These are phyloP conservation scores for Phaeosphaeria sp. DNA, from an alignment of 2,329 filamentous ascomycete species.

Conservation along the genomic window DNA sequence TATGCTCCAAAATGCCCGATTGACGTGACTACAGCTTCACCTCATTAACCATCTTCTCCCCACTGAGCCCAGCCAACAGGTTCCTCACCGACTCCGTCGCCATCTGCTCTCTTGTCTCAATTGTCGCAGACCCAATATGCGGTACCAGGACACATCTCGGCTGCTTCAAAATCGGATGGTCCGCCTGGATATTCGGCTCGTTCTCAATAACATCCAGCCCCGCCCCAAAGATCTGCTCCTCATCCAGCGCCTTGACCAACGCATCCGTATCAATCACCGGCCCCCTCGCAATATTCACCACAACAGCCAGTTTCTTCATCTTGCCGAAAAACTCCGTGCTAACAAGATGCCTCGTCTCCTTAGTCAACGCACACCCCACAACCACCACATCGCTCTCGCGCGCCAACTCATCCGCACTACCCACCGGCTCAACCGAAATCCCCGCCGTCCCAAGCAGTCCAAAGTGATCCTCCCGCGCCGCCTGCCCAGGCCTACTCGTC, in stretches of 20 bases:
- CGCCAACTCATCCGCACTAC: slow-evolving; percentile 28
- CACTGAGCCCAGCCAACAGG: slow-evolving; percentile 46
- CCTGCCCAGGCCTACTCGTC: slow-evolving; percentile 33
- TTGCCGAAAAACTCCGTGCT: slow-evolving; percentile 46
- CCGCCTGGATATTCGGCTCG: slow-evolving; percentile 56
- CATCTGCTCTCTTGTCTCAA: slow-evolving; percentile 65
- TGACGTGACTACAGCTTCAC: slow-evolving; percentile 47
- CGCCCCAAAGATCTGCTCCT: slow-evolving; percentile 58
- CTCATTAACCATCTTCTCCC: slow-evolving; percentile 39
- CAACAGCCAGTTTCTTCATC: slow-evolving; percentile 61
- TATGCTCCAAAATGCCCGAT: too few relatives aligned
- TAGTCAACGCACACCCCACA: slow-evolving; percentile 36
- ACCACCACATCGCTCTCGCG: slow-evolving; percentile 39
- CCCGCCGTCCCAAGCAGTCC: slow-evolving; percentile 20
- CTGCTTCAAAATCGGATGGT: slow-evolving; percentile 57
- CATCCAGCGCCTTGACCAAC: slow-evolving; percentile 58
- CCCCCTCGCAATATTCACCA: slow-evolving; percentile 65
- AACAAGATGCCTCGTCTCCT: slow-evolving; percentile 35
- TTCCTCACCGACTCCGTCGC: slow-evolving; percentile 64
- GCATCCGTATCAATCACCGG: slow-evolving; percentile 62
- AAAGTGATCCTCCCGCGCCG: slow-evolving; percentile 32
- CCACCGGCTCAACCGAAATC: slow-evolving; percentile 29
- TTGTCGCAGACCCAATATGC: slow-evolving; percentile 65
- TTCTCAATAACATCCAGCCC: slow-evolving; percentile 64
- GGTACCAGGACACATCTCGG: slow-evolving; percentile 61